These are phyloP conservation scores for Citrus sp. DNA, from an alignment of 345 rosid genomes.

Conservation along the genomic window DNA sequence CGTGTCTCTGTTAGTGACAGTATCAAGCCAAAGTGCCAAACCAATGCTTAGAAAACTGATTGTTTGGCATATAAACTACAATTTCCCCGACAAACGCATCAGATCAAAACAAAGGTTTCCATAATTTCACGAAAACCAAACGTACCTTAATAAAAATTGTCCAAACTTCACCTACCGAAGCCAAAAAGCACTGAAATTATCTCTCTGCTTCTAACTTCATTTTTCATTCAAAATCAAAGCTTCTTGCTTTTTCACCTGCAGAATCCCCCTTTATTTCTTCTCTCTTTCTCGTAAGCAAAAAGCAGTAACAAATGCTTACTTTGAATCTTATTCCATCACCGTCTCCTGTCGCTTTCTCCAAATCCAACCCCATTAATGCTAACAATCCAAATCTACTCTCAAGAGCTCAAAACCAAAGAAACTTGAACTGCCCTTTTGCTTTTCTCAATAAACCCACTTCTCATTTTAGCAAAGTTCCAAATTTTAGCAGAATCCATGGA, in stretches of 20 bases:
- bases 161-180: background rate
- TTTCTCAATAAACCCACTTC: conserved; percentile 24
- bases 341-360: conserved; percentile 39
- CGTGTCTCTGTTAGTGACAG: background rate
- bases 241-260: conserved; percentile 9
- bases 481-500: conserved; percentile 20
- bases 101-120: background rate
- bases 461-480: conserved; percentile 21
- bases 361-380: conserved; percentile 31
- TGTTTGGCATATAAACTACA: background rate
- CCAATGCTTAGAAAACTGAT: background rate
- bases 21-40: background rate
- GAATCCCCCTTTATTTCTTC: conserved; percentile 7
- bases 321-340: conserved; percentile 42
- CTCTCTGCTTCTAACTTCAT: background rate
- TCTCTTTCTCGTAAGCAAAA: conserved; percentile 3
- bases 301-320: conserved; percentile 42
- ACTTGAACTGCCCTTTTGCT: conserved; percentile 22
- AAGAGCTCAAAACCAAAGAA: conserved; percentile 27
- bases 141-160: background rate
- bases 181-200: background rate
- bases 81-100: background rate
- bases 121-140: background rate
- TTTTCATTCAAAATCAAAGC: background rate
- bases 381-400: conserved; percentile 31